A percentile compares a stretch with the other conserved stretches of the same genome.
phyloP scores from a whole-genome alignment of 768 basidiomycete species.

The Xerocomellus amylosporus region DNA sequence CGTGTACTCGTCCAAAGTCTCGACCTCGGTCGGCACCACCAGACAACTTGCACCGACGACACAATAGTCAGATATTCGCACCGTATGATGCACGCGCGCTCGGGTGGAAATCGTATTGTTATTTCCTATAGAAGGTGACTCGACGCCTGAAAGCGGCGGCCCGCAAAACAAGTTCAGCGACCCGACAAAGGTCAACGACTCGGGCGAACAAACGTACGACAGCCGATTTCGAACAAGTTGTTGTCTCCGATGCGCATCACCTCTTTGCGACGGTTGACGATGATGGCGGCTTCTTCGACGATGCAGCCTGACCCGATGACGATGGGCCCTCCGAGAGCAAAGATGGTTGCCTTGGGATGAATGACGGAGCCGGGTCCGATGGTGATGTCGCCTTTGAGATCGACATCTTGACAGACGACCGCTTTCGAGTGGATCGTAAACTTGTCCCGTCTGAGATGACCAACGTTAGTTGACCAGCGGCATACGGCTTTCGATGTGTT shows the following conservation, averaged over 20 bases:
- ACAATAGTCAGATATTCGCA: constrained; percentile 77
- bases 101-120: constrained; percentile 86
- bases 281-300: constrained; percentile 86
- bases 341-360: constrained; percentile 92
- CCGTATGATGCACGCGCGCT: constrained; percentile 78
- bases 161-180: neutral
- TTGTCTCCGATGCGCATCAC: constrained; percentile 92
- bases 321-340: constrained; percentile 88
- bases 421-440: constrained; percentile 89
- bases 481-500: neutral
- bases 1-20: constrained; percentile 78
- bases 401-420: constrained; percentile 89
- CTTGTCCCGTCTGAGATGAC: constrained; percentile 68
- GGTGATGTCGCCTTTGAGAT: constrained; percentile 91
- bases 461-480: neutral
- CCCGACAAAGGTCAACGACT: neutral
- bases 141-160: constrained; percentile 61
- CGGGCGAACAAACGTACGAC: constrained; percentile 54
- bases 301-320: constrained; percentile 86
- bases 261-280: constrained; percentile 88
- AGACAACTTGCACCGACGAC: constrained; percentile 79
- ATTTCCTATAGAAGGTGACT: constrained; percentile 79
- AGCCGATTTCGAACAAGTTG: constrained; percentile 92
- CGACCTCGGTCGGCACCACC: constrained; percentile 74
- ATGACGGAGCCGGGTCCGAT: constrained; percentile 90